Evolutionary conservation across 805 yeast genomes (phyloP).

Genomic region (Wickerhamiella galacta): DNA sequence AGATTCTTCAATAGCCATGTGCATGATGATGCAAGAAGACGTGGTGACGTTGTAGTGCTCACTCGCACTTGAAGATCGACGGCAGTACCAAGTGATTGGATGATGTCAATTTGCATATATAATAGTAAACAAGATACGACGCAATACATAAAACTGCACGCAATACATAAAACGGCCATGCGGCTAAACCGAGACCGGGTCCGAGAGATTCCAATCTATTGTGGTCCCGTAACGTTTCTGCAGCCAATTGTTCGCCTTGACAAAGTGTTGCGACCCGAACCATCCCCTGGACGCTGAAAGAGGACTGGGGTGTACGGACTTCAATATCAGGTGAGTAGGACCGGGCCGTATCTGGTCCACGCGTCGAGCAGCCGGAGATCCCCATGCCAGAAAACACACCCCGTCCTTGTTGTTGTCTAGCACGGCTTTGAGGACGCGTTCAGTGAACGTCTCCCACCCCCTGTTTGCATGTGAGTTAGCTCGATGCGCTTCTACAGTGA

Average conservation of each 20-base stretch:
- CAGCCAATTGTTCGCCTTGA: conserved; percentile 65
- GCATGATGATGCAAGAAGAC: conserved; percentile 75
- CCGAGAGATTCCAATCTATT: conserved; percentile 59
- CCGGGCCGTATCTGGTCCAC: conserved; percentile 27
- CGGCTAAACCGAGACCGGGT: too few relatives aligned
- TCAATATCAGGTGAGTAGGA: conserved; percentile 31
- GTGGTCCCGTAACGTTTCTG: conserved; percentile 27
- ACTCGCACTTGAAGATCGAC: too few relatives aligned
- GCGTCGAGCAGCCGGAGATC: conserved; percentile 52
- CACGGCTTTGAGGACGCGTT: conserved; percentile 41
- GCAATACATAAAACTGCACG: too few relatives aligned
- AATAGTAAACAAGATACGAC: neutral
- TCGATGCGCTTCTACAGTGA: conserved; percentile 83
- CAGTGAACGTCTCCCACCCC: conserved; percentile 92
- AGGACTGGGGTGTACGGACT: conserved; percentile 89
- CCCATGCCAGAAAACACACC: conserved; percentile 69
- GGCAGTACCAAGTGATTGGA: neutral
- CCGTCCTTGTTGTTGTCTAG: conserved; percentile 30
- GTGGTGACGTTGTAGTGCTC: conserved; percentile 64
- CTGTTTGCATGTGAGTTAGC: conserved; percentile 81
- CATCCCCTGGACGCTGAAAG: conserved; percentile 79
- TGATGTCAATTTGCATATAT: neutral
- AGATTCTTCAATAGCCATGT: conserved; percentile 61
- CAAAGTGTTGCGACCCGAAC: conserved; percentile 62
- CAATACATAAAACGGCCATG: too few relatives aligned